Evolutionary conservation across 345 rosid species (phyloP).

Genomic region (Erodium maritimum): DNA sequence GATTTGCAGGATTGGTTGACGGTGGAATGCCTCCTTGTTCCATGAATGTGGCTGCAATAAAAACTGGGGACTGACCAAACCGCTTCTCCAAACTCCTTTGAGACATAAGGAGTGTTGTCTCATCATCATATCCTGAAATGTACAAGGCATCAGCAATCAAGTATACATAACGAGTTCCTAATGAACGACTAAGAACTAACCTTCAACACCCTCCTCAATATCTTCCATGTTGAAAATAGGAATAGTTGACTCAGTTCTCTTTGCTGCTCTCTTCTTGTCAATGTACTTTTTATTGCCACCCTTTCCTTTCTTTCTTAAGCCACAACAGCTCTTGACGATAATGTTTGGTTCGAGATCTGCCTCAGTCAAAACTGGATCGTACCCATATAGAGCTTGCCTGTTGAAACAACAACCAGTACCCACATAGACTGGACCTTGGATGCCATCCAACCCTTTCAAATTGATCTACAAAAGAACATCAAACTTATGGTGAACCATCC

Average conservation of each 20-base stretch:
- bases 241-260: slow-evolving; percentile 12
- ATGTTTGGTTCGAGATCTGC: slow-evolving; percentile 88
- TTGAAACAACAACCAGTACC: slow-evolving; percentile 98
- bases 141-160: background rate
- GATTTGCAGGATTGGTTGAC: slow-evolving; percentile 24
- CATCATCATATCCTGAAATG: slow-evolving; percentile 29
- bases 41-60: slow-evolving; percentile 31
- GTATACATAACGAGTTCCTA: background rate
- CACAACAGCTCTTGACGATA: slow-evolving; percentile 87
- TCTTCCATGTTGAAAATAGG: slow-evolving; percentile 16
- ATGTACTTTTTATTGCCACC: slow-evolving; percentile 21
- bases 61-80: slow-evolving; percentile 32
- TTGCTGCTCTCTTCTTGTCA: slow-evolving; percentile 14
- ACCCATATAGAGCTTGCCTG: slow-evolving; percentile 93
- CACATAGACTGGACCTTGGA: slow-evolving; percentile 96
- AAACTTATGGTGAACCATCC: background rate
- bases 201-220: slow-evolving; percentile 17
- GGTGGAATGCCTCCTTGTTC: slow-evolving; percentile 32
- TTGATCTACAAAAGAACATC: slow-evolving; percentile 41
- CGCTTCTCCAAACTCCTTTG: slow-evolving; percentile 33
- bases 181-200: background rate
- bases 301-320: slow-evolving; percentile 79
- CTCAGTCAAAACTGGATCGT: slow-evolving; percentile 88
- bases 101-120: slow-evolving; percentile 29
- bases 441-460: slow-evolving; percentile 89